A percentile compares a stretch with the other conserved stretches of the same genome.
Conservation (phyloP, 805 yeast species). For the Torulaspora delbrueckii region DNA sequence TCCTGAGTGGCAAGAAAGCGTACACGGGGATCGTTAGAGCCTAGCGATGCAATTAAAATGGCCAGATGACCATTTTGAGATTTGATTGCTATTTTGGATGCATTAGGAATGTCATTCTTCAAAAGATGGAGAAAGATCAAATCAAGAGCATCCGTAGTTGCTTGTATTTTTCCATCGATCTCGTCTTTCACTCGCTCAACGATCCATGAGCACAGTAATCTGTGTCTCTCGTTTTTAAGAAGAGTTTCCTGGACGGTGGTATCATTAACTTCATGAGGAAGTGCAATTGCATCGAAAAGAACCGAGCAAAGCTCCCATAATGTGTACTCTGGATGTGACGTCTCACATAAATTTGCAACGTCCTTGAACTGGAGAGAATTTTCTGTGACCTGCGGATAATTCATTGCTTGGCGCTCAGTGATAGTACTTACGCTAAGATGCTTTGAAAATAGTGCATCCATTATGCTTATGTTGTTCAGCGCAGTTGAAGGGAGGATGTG, state of each 20-base stretch:
- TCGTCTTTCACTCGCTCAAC: constrained; percentile 39
- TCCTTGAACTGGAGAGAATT: constrained; percentile 36
- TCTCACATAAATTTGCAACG: constrained; percentile 14
- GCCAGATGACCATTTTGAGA: constrained; percentile 67
- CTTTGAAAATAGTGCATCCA: constrained; percentile 19
- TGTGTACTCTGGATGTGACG: constrained; percentile 24
- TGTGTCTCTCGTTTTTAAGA: constrained; percentile 39
- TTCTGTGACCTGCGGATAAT: constrained; percentile 37
- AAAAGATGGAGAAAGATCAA: constrained; percentile 47
- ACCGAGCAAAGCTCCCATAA: constrained; percentile 58
- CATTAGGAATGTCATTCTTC: constrained; percentile 55
- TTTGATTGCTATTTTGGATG: constrained; percentile 56
- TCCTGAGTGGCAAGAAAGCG: constrained; percentile 54
- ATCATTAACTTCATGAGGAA: constrained; percentile 23
- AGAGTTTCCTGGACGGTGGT: constrained; percentile 23
- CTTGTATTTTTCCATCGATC: constrained; percentile 33
- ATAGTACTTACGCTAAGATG: constrained; percentile 27
- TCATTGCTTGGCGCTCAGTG: constrained; percentile 27
- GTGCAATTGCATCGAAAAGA: constrained; percentile 47
- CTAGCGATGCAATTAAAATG: constrained; percentile 60
- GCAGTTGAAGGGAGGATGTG: constrained; percentile 3
- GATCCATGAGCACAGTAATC: constrained; percentile 54
- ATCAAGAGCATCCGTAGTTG: constrained; percentile 43
- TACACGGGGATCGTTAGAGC: constrained; percentile 61
- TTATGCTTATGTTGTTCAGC: constrained; percentile 9